A percentile compares a stretch with the other conserved stretches of the same genome.
These are phyloP conservation scores for Globisporangium heterothallicum DNA, from an alignment of 352 stramenopile species.

Conservation along the genomic window DNA sequence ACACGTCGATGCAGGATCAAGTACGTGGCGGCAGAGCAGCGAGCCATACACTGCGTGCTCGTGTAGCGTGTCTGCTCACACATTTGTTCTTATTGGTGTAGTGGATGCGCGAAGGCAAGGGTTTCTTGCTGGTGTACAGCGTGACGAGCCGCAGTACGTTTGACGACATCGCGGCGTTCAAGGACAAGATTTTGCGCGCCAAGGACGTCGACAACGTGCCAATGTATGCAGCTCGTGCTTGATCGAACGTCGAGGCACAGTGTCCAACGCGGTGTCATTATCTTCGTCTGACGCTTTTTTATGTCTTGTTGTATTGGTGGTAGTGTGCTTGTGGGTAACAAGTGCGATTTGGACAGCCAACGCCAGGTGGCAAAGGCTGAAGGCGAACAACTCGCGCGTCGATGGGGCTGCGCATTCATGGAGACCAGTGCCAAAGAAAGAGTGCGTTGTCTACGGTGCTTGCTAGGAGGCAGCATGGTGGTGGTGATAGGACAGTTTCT, in stretches of 20 bases:
- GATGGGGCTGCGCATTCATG: conserved; percentile 86
- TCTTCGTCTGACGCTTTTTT: conserved; percentile 3
- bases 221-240: conserved; percentile 32
- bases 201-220: conserved; percentile 86
- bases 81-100: conserved; percentile 15
- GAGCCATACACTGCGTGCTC: no score
- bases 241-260: not conserved
- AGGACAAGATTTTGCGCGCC: conserved; percentile 87
- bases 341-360: conserved; percentile 78
- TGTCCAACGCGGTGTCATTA: not conserved
- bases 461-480: no score
- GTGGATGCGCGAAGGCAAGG: conserved; percentile 91
- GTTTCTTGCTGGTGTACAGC: conserved; percentile 88
- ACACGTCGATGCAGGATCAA: conserved; percentile 90
- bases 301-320: not conserved
- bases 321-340: conserved; percentile 85
- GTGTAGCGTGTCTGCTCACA: no score
- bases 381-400: conserved; percentile 56
- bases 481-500: no score
- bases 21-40: conserved; percentile 30
- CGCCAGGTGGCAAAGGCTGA: conserved; percentile 64
- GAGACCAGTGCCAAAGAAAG: conserved; percentile 86
- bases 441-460: no score
- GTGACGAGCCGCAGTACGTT: conserved; percentile 88
- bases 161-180: conserved; percentile 85